Evolutionary conservation across 176 grass and related monocot species (phyloP), one percentile per base, ranked within the genome.

Genomic region (Elymus sibiricus): DNA sequence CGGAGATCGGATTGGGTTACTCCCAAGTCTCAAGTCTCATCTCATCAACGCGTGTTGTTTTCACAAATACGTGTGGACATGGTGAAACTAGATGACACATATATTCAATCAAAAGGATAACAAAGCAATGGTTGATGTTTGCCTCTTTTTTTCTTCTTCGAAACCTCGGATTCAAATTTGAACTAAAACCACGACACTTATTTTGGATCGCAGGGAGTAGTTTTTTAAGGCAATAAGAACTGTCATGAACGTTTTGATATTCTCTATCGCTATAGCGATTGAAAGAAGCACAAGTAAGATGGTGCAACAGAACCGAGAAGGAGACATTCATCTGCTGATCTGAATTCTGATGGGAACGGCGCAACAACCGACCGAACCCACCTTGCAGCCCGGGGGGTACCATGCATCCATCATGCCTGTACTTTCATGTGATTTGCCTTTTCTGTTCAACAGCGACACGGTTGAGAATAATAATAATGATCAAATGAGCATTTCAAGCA

Each of bases 291-390:
- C 6, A 37, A 44, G 46, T 46, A 61, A 80, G 38, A 80, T 46
- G 78, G 16, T 64, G 26, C 25, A 14, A 12, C 26, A 22, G 39
- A n/a, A 29, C 78, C 46, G 17, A 49, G 61, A 80, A 65, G 11
- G 26, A 7, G 62, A 66, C 78, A 47, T 46, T 19, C 78, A 66
- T 66, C 39, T 32, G 78, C 78, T 66, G 74, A 76, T 76, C 3
- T 64, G 32, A 72, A 76, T 76, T 83, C 34, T 72, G 67, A 60
- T 61, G 19, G 67, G 27, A 72, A 73, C 81, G 25, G 25, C 34
- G 10, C 67, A 73, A 59, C 66, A 72, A 83, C 80, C 66, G 66
- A 83, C 81, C 51, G 47, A 40, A 59, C 27, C 80, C 47, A 83
- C 32, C 32, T 11, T 39, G 49, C 31, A 58, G 22, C n/a, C n/a